Evolutionary conservation across 495 filamentous ascomycete genomes (phyloP).

Genomic region (Glutinoglossum americanum): DNA sequence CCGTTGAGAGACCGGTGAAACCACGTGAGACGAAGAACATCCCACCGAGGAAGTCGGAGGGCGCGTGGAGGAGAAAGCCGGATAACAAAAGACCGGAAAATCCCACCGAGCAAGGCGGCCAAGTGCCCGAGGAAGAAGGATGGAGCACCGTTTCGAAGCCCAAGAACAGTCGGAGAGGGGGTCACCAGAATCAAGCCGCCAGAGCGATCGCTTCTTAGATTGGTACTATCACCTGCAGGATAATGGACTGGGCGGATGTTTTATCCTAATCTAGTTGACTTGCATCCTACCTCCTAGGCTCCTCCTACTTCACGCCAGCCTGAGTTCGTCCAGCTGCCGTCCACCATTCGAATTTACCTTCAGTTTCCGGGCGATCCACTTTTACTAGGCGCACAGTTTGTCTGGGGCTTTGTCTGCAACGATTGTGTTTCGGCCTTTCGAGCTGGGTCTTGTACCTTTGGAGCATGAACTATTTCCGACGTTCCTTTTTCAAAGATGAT

Average conservation of each 20-base stretch:
- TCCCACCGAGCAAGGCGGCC: conserved; percentile 11
- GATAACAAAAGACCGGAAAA: conserved; percentile 1
- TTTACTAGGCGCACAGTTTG: background rate
- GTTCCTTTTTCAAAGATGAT: no score
- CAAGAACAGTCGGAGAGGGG: conserved; percentile 28
- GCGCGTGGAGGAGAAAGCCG: conserved; percentile 2
- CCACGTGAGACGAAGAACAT: conserved; percentile 1
- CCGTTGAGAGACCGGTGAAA: conserved; percentile 5
- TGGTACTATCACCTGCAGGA: background rate
- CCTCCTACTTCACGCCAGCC: background rate
- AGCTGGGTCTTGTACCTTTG: background rate
- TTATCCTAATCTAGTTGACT: background rate
- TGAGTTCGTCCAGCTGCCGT: background rate
- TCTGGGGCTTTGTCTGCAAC: background rate
- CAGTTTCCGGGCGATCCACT: background rate
- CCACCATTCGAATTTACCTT: background rate
- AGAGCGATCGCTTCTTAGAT: conserved; percentile 25
- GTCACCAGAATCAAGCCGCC: conserved; percentile 17
- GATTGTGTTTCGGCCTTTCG: background rate
- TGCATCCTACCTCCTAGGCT: background rate
- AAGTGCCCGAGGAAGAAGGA: conserved; percentile 40
- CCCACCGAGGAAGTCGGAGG: conserved; percentile 1
- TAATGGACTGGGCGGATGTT: background rate
- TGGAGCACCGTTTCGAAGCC: conserved; percentile 52
- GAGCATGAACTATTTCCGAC: background rate